These are phyloP conservation scores for Coix lacrymajobi DNA, from an alignment of 176 grass and related monocot species.

Conservation along the genomic window DNA sequence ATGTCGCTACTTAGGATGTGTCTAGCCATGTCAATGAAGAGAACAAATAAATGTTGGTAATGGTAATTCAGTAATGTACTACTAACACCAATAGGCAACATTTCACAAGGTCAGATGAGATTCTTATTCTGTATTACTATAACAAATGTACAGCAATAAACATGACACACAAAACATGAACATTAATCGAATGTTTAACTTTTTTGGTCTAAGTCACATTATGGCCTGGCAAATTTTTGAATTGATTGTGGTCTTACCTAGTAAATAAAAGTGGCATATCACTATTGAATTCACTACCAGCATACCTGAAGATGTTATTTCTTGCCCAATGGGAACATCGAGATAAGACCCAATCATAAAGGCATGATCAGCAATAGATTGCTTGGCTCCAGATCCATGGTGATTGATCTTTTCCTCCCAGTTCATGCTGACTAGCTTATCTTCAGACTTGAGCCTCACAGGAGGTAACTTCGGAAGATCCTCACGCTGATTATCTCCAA, in stretches of 20 bases:
- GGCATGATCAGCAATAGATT: conserved; percentile 55
- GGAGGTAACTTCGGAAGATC: conserved; percentile 79
- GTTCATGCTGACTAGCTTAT: conserved; percentile 83
- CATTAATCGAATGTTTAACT: not conserved
- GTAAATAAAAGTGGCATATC: not conserved
- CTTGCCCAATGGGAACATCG: conserved; percentile 91
- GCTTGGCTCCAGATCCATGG: conserved; percentile 56
- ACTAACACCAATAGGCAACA: not conserved
- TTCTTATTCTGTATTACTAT: not conserved
- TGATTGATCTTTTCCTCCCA: conserved; percentile 70
- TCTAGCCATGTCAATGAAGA: not conserved
- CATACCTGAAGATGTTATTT: conserved; percentile 85
- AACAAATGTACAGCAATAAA: not conserved
- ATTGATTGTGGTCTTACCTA: not conserved
- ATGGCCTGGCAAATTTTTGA: not conserved
- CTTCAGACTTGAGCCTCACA: conserved; percentile 85
- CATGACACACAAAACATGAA: not conserved
- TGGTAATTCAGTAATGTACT: not conserved
- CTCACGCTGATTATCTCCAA: conserved; percentile 58
- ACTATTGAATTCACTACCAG: conserved; percentile 4
- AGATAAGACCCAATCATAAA: conserved; percentile 96
- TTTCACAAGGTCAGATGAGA: not conserved
- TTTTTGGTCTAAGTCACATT: not conserved
- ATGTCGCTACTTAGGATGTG: not conserved
- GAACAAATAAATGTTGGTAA: not conserved